A percentile compares a stretch with the other conserved stretches of the same genome.
These are phyloP conservation scores for Prototheca wickerhamii DNA, from an alignment of 163 green algal genomes.

Conservation along the genomic window DNA sequence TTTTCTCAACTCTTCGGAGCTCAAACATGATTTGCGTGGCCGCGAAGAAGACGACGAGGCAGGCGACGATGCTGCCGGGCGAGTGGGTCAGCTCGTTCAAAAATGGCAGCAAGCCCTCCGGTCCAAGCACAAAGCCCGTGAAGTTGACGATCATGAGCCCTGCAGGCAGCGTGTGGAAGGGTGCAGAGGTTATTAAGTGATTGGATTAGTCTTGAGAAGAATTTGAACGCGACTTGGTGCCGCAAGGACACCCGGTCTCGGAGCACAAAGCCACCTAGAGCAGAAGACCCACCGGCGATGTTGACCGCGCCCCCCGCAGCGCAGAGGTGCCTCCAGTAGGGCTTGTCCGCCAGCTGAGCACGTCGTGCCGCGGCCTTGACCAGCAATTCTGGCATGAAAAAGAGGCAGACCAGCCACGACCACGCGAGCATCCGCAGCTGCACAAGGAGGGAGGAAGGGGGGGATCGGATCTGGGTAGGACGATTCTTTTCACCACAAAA, in stretches of 20 bases:
- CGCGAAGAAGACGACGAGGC: slow-evolving; percentile 45
- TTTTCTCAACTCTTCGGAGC: no score
- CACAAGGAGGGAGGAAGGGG: neutral
- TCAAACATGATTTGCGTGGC: slow-evolving; percentile 59
- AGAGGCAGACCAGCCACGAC: slow-evolving; percentile 69
- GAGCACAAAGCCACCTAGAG: neutral
- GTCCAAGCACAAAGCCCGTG: slow-evolving; percentile 66
- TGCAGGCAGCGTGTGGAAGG: no score
- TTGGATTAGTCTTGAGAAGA: no score
- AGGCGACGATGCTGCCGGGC: slow-evolving; percentile 17
- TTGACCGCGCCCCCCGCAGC: slow-evolving; percentile 42
- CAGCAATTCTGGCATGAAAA: slow-evolving; percentile 61
- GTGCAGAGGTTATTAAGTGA: no score
- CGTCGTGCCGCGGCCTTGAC: slow-evolving; percentile 16
- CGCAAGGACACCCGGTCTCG: neutral
- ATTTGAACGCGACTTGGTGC: no score
- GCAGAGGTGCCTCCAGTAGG: slow-evolving; percentile 30
- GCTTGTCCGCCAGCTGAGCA: neutral
- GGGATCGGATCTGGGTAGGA: neutral
- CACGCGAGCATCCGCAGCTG: slow-evolving; percentile 59
- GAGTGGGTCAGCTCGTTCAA: slow-evolving; percentile 27
- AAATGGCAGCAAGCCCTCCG: slow-evolving; percentile 43
- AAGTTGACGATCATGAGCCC: slow-evolving; percentile 65
- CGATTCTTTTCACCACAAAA: neutral
- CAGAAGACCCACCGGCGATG: slow-evolving; percentile 26